A percentile compares a stretch with the other conserved stretches of the same genome.
These are phyloP conservation scores for Umbelopsis sp. DNA, from an alignment of 192 early-diverging fungal species.

Conservation along the genomic window DNA sequence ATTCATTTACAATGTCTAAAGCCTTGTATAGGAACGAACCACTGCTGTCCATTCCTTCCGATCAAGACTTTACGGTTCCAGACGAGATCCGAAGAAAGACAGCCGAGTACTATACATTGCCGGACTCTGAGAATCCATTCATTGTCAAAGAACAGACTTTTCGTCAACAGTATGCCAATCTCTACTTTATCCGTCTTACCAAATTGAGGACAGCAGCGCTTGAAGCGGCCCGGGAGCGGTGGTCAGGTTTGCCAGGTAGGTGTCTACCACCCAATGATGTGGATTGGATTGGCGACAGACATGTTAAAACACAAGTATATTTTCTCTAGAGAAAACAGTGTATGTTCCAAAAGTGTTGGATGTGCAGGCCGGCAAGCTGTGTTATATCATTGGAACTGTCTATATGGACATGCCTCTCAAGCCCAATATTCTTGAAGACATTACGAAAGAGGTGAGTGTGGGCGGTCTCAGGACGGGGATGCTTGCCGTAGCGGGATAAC, in stretches of 20 bases:
- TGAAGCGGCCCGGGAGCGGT: slow-evolving; percentile 54
- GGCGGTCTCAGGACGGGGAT: too few species aligned
- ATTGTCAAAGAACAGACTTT: slow-evolving; percentile 65
- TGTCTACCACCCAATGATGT: too few species aligned
- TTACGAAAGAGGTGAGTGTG: slow-evolving; percentile 73
- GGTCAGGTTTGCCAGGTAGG: slow-evolving; percentile 45
- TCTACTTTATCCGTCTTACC: slow-evolving; percentile 81
- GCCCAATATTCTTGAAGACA: slow-evolving; percentile 89
- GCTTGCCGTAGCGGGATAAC: too few species aligned
- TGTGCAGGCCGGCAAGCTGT: slow-evolving; percentile 60
- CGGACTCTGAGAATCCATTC: slow-evolving; percentile 46
- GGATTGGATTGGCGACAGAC: too few species aligned
- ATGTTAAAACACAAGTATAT: too few species aligned
- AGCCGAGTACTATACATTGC: slow-evolving; percentile 27
- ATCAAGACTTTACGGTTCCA: background rate
- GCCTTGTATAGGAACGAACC: background rate
- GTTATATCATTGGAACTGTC: slow-evolving; percentile 84
- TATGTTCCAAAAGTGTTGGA: slow-evolving; percentile 73
- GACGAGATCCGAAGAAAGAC: slow-evolving; percentile 2
- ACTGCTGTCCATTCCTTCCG: background rate
- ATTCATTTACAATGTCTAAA: background rate
- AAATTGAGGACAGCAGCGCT: slow-evolving; percentile 64
- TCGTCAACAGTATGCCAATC: slow-evolving; percentile 81
- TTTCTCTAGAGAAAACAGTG: slow-evolving; percentile 31
- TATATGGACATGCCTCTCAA: slow-evolving; percentile 87